Conservation (phyloP, 768 basidiomycete species). For the Baorangia bicolor region DNA sequence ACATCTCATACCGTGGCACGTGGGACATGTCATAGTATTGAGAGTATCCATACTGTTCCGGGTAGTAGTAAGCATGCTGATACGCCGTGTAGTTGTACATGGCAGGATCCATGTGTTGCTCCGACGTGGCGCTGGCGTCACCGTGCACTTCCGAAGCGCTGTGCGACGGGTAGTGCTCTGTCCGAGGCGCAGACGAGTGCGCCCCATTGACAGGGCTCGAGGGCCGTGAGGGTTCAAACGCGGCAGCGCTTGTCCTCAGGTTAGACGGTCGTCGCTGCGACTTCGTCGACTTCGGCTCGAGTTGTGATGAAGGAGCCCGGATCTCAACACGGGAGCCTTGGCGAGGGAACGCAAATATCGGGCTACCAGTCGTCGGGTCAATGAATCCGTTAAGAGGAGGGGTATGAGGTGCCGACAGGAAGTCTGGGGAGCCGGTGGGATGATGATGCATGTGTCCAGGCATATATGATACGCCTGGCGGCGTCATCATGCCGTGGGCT, state of each 20-base stretch:
- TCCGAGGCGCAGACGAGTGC: conserved; percentile 3
- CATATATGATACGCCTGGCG: conserved; percentile 50
- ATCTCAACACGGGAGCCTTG: conserved; percentile 74
- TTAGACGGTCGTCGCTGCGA: conserved; percentile 34
- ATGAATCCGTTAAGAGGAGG: conserved; percentile 64
- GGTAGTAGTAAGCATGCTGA: conserved; percentile 64
- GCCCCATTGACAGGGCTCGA: conserved; percentile 24
- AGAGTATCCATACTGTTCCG: conserved; percentile 64
- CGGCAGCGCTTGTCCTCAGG: conserved; percentile 50
- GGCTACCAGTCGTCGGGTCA: conserved; percentile 62
- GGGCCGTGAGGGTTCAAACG: conserved; percentile 47
- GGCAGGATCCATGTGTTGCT: conserved; percentile 32
- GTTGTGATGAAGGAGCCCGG: conserved; percentile 50
- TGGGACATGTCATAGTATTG: conserved; percentile 70
- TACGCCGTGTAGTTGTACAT: conserved; percentile 62
- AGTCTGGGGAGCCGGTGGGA: conserved; percentile 61
- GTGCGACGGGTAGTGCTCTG: conserved; percentile 17
- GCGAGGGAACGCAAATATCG: conserved; percentile 75
- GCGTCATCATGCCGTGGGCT: conserved; percentile 53
- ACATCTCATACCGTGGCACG: conserved; percentile 65
- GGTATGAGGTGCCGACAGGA: conserved; percentile 55
- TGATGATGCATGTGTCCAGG: conserved; percentile 64
- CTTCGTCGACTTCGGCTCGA: conserved; percentile 25
- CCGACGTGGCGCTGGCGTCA: conserved; percentile 15
- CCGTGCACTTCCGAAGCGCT: conserved; percentile 11